Evolutionary conservation across 371 early-diverging fungal species (phyloP).

Genomic region (Coemansia sp.): DNA sequence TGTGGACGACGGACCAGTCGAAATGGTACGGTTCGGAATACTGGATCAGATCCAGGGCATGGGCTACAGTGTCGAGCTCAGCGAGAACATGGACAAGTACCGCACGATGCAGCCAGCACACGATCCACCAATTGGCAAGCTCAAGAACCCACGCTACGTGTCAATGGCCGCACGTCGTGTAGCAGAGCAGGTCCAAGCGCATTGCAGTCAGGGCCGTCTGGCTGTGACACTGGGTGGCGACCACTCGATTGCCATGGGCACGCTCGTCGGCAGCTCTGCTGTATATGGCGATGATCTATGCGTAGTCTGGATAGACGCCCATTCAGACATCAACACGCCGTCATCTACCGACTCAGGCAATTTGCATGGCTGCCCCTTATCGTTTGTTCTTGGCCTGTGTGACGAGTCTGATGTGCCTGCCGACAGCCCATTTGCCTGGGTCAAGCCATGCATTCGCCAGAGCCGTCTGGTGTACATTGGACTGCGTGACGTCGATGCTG

Average conservation of each 20-base stretch:
- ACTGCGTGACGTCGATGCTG: constrained; percentile 89
- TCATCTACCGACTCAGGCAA: constrained; percentile 86
- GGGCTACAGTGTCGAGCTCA: constrained; percentile 75
- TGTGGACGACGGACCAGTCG: constrained; percentile 87
- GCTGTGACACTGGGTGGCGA: constrained; percentile 95
- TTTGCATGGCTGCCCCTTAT: constrained; percentile 94
- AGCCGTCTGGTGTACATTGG: constrained; percentile 93
- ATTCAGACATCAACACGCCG: constrained; percentile 97
- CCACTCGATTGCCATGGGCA: constrained; percentile 91
- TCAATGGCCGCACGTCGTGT: constrained; percentile 75
- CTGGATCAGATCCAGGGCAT: constrained; percentile 79
- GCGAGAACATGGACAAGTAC: constrained; percentile 65
- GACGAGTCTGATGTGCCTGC: constrained; percentile 51
- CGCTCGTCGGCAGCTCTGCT: constrained; percentile 78
- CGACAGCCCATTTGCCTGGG: constrained; percentile 74
- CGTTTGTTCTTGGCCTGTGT: constrained; percentile 86
- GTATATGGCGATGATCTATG: constrained; percentile 78
- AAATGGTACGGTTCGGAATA: constrained; percentile 81
- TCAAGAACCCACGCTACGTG: constrained; percentile 86
- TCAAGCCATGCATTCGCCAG: constrained; percentile 72
- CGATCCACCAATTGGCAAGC: constrained; percentile 71
- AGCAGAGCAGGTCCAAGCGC: constrained; percentile 63
- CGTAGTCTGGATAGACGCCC: constrained; percentile 96
- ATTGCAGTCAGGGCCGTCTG: constrained; percentile 68
- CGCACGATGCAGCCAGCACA: constrained; percentile 58